Percentiles rank a stretch among this genome's conserved stretches.
Evolutionary conservation across 2,329 filamentous ascomycete species (phyloP).

Genomic region (Coniochaeta prunicola): DNA sequence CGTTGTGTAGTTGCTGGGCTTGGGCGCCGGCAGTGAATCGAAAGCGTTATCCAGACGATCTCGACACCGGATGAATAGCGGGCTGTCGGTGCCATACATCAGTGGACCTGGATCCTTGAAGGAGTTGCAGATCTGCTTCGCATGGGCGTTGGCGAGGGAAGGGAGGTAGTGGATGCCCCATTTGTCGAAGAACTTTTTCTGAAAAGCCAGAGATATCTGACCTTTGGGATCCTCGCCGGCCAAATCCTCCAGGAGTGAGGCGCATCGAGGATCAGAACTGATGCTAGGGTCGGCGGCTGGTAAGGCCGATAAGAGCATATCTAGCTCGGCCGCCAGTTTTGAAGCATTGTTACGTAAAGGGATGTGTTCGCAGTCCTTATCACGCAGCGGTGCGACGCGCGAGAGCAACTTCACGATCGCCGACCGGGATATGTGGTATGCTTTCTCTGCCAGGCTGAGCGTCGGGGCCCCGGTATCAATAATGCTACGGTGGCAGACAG

Average conservation of each 20-base stretch:
- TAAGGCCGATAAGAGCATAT: slow-evolving; percentile 13
- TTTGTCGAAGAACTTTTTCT: slow-evolving; percentile 28
- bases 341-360: background rate
- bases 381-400: slow-evolving; percentile 30
- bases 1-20: slow-evolving; percentile 23
- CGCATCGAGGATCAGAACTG: slow-evolving; percentile 29
- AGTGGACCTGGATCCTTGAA: slow-evolving; percentile 56
- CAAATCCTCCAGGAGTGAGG: slow-evolving; percentile 43
- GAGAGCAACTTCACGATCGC: slow-evolving; percentile 42
- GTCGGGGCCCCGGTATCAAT: slow-evolving; percentile 9
- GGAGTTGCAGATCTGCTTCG: slow-evolving; percentile 50
- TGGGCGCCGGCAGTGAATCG: slow-evolving; percentile 36
- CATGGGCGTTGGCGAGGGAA: slow-evolving; percentile 48
- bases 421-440: slow-evolving; percentile 46
- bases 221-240: slow-evolving; percentile 31
- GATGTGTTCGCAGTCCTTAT: slow-evolving; percentile 26
- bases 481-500: slow-evolving; percentile 9
- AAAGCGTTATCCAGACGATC: slow-evolving; percentile 42
- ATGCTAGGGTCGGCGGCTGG: slow-evolving; percentile 23
- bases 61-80: slow-evolving; percentile 43
- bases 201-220: slow-evolving; percentile 42
- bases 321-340: background rate
- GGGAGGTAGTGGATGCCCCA: slow-evolving; percentile 55
- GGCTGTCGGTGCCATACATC: slow-evolving; percentile 41
- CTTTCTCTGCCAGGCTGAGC: slow-evolving; percentile 26